Percentiles rank a stretch among this genome's conserved stretches.
Evolutionary conservation across 768 basidiomycete species (phyloP).

Genomic region (Phylloporus scabripes): DNA sequence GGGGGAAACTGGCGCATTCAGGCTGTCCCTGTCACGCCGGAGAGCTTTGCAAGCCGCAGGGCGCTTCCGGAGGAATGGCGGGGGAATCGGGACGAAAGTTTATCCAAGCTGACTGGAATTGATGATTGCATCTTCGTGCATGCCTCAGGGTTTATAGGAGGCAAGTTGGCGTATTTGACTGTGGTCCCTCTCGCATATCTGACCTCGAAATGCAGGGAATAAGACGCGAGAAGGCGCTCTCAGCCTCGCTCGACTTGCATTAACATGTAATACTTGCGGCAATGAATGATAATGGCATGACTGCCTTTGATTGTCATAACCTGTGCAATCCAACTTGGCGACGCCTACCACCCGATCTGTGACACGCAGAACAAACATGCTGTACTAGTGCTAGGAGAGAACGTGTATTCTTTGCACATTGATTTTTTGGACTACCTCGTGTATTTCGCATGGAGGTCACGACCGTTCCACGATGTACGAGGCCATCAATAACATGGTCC

Average conservation of each 20-base stretch:
- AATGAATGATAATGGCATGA: conserved; percentile 14
- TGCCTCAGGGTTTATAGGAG: conserved; percentile 95
- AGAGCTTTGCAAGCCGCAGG: conserved; percentile 88
- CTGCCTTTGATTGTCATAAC: conserved; percentile 11
- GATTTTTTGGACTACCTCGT: conserved; percentile 24
- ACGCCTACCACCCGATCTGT: conserved; percentile 1
- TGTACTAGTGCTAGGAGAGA: conserved; percentile 4
- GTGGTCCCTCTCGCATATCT: conserved; percentile 2
- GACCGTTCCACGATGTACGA: conserved; percentile 21
- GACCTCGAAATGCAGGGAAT: conserved; percentile 51
- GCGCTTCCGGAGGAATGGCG: conserved; percentile 92
- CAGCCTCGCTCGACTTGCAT: conserved; percentile 65
- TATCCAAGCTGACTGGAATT: conserved; percentile 70
- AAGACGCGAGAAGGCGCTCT: conserved; percentile 87
- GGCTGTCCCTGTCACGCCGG: conserved; percentile 76
- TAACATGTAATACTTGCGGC: conserved; percentile 34
- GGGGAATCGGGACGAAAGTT: conserved; percentile 78
- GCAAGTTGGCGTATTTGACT: conserved; percentile 35
- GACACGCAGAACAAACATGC: conserved; percentile 18
- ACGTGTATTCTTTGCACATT: conserved; percentile 9
- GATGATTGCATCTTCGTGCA: conserved; percentile 89
- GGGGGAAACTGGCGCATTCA: conserved; percentile 83
- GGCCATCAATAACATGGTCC: conserved; percentile 16
- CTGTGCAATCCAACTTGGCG: conserved; percentile 10
- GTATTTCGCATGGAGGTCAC: conserved; percentile 29